These are phyloP conservation scores for Boletus speciosus DNA, from an alignment of 768 basidiomycete genomes.

Conservation along the genomic window DNA sequence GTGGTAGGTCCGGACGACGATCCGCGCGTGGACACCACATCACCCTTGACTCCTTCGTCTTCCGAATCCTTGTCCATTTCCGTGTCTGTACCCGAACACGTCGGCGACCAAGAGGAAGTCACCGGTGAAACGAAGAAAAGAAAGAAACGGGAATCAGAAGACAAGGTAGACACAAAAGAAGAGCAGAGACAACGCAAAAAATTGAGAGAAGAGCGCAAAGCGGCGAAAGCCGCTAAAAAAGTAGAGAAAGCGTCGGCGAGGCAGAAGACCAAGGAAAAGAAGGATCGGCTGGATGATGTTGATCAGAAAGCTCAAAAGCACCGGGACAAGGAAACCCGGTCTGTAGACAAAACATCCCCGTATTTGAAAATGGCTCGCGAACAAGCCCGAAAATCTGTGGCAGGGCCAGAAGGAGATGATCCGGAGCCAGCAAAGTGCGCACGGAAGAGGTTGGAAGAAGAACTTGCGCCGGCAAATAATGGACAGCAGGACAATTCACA, in stretches of 20 bases:
- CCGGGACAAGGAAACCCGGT: not conserved
- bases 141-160: constrained; percentile 12
- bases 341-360: not conserved
- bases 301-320: constrained; percentile 2
- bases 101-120: not conserved
- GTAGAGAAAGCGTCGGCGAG: constrained; percentile 1
- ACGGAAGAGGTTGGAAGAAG: not conserved
- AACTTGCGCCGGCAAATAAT: not conserved
- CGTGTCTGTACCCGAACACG: not conserved
- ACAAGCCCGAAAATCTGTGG: constrained; percentile 3
- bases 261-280: not conserved
- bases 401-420: constrained; percentile 7
- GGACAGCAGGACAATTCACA: constrained; percentile 6
- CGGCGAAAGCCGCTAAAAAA: constrained; percentile 15
- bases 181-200: constrained; percentile 23
- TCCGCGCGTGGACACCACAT: not conserved
- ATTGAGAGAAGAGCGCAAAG: constrained; percentile 21
- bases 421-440: not conserved
- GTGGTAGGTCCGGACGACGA: constrained; percentile 49
- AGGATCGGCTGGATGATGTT: not conserved
- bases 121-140: not conserved
- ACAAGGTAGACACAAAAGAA: constrained; percentile 12
- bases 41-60: not conserved
- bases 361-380: constrained; percentile 6
- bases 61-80: not conserved